phyloP scores from a whole-genome alignment of 306 rosid species.

The Gleditsia sinensis region DNA sequence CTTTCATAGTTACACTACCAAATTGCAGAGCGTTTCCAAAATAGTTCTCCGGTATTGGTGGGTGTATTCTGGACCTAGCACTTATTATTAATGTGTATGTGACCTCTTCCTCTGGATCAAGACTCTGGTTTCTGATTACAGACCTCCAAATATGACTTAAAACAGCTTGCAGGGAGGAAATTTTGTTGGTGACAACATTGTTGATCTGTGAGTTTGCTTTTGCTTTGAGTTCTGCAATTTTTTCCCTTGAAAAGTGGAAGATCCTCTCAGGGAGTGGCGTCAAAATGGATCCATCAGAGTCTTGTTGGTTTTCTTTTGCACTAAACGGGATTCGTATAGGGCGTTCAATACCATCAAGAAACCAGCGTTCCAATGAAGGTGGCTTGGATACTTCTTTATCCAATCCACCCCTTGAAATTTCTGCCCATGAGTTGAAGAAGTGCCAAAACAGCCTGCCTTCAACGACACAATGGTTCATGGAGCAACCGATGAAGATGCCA shows the following conservation, averaged over 20 bases:
- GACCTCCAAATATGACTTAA: constrained; percentile 45
- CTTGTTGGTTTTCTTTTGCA: neutral
- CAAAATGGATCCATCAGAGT: neutral
- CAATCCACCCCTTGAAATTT: neutral
- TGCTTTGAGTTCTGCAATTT: constrained; percentile 5
- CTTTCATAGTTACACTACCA: neutral
- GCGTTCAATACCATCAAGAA: neutral
- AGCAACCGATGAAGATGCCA: constrained; percentile 29
- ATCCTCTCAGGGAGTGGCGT: neutral
- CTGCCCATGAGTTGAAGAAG: constrained; percentile 40
- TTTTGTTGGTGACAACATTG: too few relatives aligned
- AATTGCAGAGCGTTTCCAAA: neutral
- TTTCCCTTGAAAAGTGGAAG: constrained; percentile 29
- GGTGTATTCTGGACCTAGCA: constrained; percentile 36
- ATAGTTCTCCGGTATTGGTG: constrained; percentile 34
- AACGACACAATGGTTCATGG: neutral
- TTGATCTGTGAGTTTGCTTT: too few relatives aligned
- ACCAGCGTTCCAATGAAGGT: neutral
- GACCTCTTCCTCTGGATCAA: constrained; percentile 21
- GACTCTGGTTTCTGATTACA: constrained; percentile 16
- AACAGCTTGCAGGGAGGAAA: constrained; percentile 56
- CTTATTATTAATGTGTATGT: neutral
- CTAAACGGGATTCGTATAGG: neutral
- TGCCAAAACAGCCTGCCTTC: constrained; percentile 35
- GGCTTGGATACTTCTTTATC: neutral